phyloP scores from a whole-genome alignment of 345 rosid genomes.

The Populus ilicifolia region DNA sequence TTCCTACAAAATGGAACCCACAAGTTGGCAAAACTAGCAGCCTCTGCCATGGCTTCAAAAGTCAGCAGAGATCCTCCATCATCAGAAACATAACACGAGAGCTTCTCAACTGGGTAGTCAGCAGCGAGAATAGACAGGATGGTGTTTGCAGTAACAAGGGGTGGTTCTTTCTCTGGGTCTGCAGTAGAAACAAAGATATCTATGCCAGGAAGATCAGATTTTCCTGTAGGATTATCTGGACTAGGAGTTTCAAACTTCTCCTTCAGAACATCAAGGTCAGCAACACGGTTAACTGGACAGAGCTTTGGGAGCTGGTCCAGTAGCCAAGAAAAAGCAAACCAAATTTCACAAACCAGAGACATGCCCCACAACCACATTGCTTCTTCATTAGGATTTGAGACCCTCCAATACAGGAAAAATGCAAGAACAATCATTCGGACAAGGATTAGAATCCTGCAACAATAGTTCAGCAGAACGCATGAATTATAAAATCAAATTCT shows the following conservation, averaged over 20 bases:
- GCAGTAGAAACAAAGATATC: conserved; percentile 86
- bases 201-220: conserved; percentile 75
- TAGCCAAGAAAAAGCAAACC: conserved; percentile 91
- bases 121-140: conserved; percentile 72
- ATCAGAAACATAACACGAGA: conserved; percentile 76
- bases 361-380: conserved; percentile 82
- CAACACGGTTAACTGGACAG: conserved; percentile 51
- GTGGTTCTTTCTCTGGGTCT: conserved; percentile 82
- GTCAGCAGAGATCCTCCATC: conserved; percentile 83
- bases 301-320: conserved; percentile 86
- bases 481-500: not conserved
- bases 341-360: conserved; percentile 71
- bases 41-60: conserved; percentile 93
- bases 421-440: conserved; percentile 53
- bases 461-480: not conserved
- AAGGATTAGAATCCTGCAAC: conserved; percentile 53
- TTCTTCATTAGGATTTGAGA: conserved; percentile 58
- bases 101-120: conserved; percentile 76
- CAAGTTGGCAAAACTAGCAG: conserved; percentile 68
- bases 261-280: conserved; percentile 53
- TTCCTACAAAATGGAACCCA: conserved; percentile 95
- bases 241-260: conserved; percentile 59
- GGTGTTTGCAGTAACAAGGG: conserved; percentile 78
- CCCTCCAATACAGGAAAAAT: conserved; percentile 66
- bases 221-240: conserved; percentile 47